Evolutionary conservation across 257 asterid species (phyloP).

Genomic region (Voacanga thouarsii): DNA sequence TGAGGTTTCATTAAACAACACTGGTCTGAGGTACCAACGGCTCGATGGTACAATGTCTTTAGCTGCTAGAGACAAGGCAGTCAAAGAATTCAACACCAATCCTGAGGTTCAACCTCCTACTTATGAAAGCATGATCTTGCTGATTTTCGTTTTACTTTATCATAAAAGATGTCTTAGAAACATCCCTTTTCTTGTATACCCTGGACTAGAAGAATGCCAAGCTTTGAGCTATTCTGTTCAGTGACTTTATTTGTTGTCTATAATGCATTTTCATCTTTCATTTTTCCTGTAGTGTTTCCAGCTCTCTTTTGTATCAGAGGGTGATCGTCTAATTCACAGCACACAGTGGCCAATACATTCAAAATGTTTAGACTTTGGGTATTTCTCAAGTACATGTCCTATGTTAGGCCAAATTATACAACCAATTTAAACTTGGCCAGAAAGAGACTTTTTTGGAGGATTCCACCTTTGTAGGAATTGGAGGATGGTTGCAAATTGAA

Average conservation of each 20-base stretch:
- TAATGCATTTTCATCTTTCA: neutral
- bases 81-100: conserved; percentile 81
- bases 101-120: conserved; percentile 59
- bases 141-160: conserved; percentile 10
- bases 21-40: conserved; percentile 59
- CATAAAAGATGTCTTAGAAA: neutral
- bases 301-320: neutral
- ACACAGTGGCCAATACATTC: neutral
- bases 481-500: neutral
- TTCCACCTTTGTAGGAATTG: too few relatives aligned
- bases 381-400: neutral
- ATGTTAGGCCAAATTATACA: neutral
- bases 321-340: neutral
- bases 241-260: neutral
- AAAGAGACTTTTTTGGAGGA: neutral
- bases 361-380: neutral
- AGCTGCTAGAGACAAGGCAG: conserved; percentile 90
- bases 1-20: conserved; percentile 62
- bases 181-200: neutral
- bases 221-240: neutral
- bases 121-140: conserved; percentile 15
- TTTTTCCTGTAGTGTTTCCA: neutral
- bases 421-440: neutral
- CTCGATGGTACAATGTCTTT: conserved; percentile 98
- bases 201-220: neutral